phyloP scores from a whole-genome alignment of 2,329 filamentous ascomycete species.

The Metarhizium sp. region DNA sequence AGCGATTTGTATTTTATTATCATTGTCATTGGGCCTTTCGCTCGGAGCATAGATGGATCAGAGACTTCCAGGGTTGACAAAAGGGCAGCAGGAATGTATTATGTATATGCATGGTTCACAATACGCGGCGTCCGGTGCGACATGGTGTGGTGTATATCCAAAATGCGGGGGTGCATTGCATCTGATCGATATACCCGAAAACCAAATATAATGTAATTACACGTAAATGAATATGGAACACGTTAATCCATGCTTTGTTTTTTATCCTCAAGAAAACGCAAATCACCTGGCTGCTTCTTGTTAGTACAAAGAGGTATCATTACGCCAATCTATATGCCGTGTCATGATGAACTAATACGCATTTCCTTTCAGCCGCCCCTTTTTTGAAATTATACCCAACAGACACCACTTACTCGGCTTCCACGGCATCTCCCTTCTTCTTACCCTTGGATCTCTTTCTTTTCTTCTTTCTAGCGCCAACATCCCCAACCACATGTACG shows the following conservation, averaged over 20 bases:
- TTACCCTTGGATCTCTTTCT: slow-evolving; percentile 41
- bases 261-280: not conserved
- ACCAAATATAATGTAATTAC: not conserved
- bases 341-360: not conserved
- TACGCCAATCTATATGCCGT: slow-evolving; percentile 13
- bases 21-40: not conserved
- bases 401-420: slow-evolving; percentile 7
- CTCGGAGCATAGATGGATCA: not conserved
- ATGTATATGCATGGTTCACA: not conserved
- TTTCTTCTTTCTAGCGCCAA: slow-evolving; percentile 34
- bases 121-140: not conserved
- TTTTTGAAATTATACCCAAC: not conserved
- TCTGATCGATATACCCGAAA: not conserved
- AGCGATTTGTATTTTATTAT: not conserved
- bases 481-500: slow-evolving; percentile 20
- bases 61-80: not conserved
- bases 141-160: not conserved
- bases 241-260: not conserved
- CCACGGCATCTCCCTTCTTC: slow-evolving; percentile 21
- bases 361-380: not conserved
- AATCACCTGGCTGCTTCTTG: not conserved
- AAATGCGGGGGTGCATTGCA: not conserved
- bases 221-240: not conserved
- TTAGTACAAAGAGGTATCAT: not conserved
- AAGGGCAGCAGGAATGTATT: not conserved